Evolutionary conservation across 805 yeast species (phyloP).

Genomic region (Ogataea pilisensis): DNA sequence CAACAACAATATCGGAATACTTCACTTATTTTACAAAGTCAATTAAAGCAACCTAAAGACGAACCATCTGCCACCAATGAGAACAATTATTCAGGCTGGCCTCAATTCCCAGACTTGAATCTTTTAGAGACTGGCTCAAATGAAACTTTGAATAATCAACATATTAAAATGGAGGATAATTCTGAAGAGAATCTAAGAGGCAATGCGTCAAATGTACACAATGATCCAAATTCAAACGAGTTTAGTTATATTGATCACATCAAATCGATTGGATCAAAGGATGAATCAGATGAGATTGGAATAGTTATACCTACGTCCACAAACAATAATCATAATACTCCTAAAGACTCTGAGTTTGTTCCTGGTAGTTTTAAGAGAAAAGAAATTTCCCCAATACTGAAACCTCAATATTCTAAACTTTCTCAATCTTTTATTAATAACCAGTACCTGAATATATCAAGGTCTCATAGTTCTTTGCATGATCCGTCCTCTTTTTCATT

Average conservation of each 20-base stretch:
- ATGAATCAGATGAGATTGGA: slow-evolving; percentile 6
- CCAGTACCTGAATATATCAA: neutral
- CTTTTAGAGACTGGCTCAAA: slow-evolving; percentile 10
- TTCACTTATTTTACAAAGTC: slow-evolving; percentile 1
- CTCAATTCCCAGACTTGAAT: slow-evolving; percentile 32
- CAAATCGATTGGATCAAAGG: slow-evolving; percentile 41
- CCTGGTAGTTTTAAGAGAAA: slow-evolving; percentile 18
- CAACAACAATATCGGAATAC: neutral
- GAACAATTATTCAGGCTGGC: slow-evolving; percentile 28
- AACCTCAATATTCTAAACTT: slow-evolving; percentile 25
- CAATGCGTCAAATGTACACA: too few species aligned
- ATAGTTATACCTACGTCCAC: slow-evolving; percentile 11
- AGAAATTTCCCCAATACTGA: slow-evolving; percentile 20
- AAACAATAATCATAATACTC: slow-evolving; percentile 5
- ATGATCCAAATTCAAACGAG: slow-evolving; percentile 48
- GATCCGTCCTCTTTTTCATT: slow-evolving; percentile 7
- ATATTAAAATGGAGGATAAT: neutral
- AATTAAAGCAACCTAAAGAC: neutral
- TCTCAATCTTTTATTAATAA: slow-evolving; percentile 24
- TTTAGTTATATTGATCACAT: slow-evolving; percentile 66
- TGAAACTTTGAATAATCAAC: neutral
- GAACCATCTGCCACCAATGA: slow-evolving; percentile 7
- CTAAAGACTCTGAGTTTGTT: neutral
- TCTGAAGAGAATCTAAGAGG: neutral
- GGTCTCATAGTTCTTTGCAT: slow-evolving; percentile 1